Base-by-base conservation (phyloP, 495 filamentous ascomycete genomes). In the Hyaloscypha finlandica region DNA sequence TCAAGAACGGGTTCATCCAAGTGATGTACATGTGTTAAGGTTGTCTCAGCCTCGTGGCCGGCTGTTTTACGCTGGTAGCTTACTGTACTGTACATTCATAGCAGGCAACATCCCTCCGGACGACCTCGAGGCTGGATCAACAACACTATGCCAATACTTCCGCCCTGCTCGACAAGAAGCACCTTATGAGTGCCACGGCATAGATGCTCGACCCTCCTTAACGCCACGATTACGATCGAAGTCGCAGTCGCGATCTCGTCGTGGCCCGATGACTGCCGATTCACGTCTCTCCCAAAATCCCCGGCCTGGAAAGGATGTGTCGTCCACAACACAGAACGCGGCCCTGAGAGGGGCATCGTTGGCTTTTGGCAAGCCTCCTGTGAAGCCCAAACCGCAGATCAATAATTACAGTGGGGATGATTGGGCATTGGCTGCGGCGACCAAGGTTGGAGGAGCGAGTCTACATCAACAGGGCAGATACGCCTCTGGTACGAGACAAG, bases 321-420 rank as follows among this genome's bases (percentile, higher is more conserved):
- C 30, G 55, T n/a, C 30, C 4, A 52, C 60, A 4, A 32, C 55
- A 6, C 63, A 63, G 19, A 32, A 42, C 56, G 66, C 71, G 0
- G 72, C 72, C n/a, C 63, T 72, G 3, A 48, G 59, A 64, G 72
- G 72, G 33, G 72, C 72, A 6, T 42, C 65, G 3, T 32, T 72
- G 16, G 72, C 72, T 5, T 74, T 70, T 59, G 68, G 61, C 22
- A 68, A 68, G 31, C 72, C 69, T n/a, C 54, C 64, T 37, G 51
- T 71, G 16, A 74, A 72, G 51, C 72, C 69, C 5, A 74, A 72
- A 61, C 69, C 69, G 0, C 25, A 66, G 11, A 59, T 55, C 39
- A 70, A 64, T 59, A 70, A 55, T 1, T 69, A 66, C 52, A 59
- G 45, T 31, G 62, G 68, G 6, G 62, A 66, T 51, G 63, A 66